phyloP scores from a whole-genome alignment of 495 filamentous ascomycete genomes.

The Mytilinidion resinicola region DNA sequence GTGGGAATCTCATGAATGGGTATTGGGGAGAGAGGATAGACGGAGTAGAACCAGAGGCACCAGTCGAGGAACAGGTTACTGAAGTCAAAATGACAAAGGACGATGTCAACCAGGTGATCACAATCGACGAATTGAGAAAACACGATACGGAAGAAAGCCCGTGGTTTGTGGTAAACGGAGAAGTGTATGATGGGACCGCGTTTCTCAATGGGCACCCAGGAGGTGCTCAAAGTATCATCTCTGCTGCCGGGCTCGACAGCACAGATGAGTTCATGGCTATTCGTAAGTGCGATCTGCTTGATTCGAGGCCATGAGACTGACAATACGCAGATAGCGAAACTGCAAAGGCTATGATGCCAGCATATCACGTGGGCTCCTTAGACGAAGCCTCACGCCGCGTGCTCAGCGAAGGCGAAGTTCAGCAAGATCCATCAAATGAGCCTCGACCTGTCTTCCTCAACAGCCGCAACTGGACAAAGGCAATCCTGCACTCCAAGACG shows the following conservation, averaged over 20 bases:
- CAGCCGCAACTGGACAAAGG: slow-evolving; percentile 62
- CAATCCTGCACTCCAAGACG: slow-evolving; percentile 58
- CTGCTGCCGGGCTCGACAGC: slow-evolving; percentile 76
- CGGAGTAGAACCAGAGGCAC: slow-evolving; percentile 48
- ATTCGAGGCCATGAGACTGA: slow-evolving; percentile 7
- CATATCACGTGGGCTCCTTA: slow-evolving; percentile 80
- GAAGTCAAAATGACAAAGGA: slow-evolving; percentile 80
- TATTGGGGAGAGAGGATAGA: slow-evolving; percentile 76
- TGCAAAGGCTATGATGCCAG: slow-evolving; percentile 84
- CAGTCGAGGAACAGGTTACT: slow-evolving; percentile 42
- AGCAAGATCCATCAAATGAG: slow-evolving; percentile 28
- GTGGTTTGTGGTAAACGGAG: slow-evolving; percentile 89
- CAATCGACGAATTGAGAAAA: slow-evolving; percentile 63
- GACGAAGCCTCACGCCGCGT: slow-evolving; percentile 50
- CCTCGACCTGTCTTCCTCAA: slow-evolving; percentile 62
- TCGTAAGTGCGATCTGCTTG: slow-evolving; percentile 51
- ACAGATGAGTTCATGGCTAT: slow-evolving; percentile 94
- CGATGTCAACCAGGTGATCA: slow-evolving; percentile 55
- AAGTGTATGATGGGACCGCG: slow-evolving; percentile 83
- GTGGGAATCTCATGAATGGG: slow-evolving; percentile 73
- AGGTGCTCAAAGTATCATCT: slow-evolving; percentile 79
- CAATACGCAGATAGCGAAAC: slow-evolving; percentile 69
- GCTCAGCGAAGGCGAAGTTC: slow-evolving; percentile 40
- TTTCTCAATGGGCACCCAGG: slow-evolving; percentile 87
- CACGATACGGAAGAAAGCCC: slow-evolving; percentile 63